A percentile compares a stretch with the other conserved stretches of the same genome.
Evolutionary conservation across 345 rosid species (phyloP).

Genomic region (Hypericum androsaemum): DNA sequence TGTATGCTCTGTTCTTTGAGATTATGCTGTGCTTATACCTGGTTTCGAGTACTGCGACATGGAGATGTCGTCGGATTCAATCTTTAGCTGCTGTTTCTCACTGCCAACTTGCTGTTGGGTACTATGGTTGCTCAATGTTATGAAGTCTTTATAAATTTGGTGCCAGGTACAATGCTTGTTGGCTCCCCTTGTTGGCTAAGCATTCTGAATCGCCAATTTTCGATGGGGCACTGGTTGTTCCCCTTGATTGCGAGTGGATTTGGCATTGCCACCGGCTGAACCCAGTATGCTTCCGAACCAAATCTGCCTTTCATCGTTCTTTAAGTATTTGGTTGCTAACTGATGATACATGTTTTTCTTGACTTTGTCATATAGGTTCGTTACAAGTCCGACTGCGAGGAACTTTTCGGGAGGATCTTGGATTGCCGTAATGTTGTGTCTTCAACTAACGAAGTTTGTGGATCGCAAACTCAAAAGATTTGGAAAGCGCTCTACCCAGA

Average conservation of each 20-base stretch:
- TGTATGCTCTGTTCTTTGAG: neutral
- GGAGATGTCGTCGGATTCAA: too few species aligned
- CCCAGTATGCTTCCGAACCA: slow-evolving; percentile 46
- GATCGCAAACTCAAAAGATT: slow-evolving; percentile 38
- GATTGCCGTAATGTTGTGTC: slow-evolving; percentile 55
- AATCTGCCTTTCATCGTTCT: neutral
- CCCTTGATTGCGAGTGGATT: slow-evolving; percentile 96
- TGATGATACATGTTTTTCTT: neutral
- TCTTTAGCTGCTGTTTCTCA: too few species aligned
- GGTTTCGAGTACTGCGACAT: too few species aligned
- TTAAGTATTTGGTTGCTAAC: too few species aligned
- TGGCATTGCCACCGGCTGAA: slow-evolving; percentile 99
- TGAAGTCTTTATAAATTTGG: slow-evolving; percentile 6
- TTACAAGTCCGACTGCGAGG: slow-evolving; percentile 73
- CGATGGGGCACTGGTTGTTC: slow-evolving; percentile 71
- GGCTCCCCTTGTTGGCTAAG: slow-evolving; percentile 93
- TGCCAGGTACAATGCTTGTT: slow-evolving; percentile 75
- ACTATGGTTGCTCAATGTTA: neutral
- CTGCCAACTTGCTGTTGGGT: too few species aligned
- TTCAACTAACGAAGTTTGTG: slow-evolving; percentile 41
- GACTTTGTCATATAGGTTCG: slow-evolving; percentile 39
- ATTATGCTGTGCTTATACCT: too few species aligned
- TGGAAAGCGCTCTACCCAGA: slow-evolving; percentile 61
- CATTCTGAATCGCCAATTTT: slow-evolving; percentile 30
- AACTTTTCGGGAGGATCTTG: slow-evolving; percentile 58